These are phyloP conservation scores for Bryoglossum gracile DNA, from an alignment of 495 filamentous ascomycete species.

Conservation along the genomic window DNA sequence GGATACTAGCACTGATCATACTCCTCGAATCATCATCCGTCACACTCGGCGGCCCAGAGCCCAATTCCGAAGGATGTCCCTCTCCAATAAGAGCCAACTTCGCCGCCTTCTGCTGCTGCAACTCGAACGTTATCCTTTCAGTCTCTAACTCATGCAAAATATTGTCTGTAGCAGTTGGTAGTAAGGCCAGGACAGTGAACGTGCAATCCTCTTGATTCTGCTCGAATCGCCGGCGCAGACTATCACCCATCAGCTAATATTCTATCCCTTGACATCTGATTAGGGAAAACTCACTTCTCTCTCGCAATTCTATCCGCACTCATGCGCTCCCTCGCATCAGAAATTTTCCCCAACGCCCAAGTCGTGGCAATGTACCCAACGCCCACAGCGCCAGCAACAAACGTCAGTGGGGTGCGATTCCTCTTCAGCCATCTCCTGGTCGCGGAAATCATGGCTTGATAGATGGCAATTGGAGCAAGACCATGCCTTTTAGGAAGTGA, in stretches of 20 bases:
- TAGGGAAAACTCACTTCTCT: constrained; percentile 68
- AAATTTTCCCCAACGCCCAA: constrained; percentile 85
- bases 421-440: constrained; percentile 83
- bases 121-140: constrained; percentile 79
- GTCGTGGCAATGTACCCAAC: constrained; percentile 88
- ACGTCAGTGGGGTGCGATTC: constrained; percentile 82
- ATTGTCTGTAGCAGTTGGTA: constrained; percentile 84
- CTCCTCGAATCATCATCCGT: constrained; percentile 78
- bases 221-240: constrained; percentile 89
- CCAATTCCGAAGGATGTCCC: constrained; percentile 50
- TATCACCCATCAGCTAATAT: constrained; percentile 28
- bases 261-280: not conserved
- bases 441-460: constrained; percentile 62
- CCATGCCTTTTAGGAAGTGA: constrained; percentile 11
- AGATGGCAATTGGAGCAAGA: not conserved
- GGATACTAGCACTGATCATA: constrained; percentile 61
- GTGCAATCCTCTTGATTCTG: constrained; percentile 99
- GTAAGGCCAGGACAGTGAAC: constrained; percentile 90
- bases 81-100: constrained; percentile 55
- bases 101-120: constrained; percentile 89
- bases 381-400: constrained; percentile 79
- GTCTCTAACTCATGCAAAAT: constrained; percentile 83
- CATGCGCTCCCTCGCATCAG: constrained; percentile 90
- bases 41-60: constrained; percentile 66
- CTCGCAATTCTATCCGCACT: constrained; percentile 88